A percentile compares a stretch with the other conserved stretches of the same genome.
Conservation (phyloP, 2,329 filamentous ascomycete species). For the Trematosphaeria pertusa region DNA sequence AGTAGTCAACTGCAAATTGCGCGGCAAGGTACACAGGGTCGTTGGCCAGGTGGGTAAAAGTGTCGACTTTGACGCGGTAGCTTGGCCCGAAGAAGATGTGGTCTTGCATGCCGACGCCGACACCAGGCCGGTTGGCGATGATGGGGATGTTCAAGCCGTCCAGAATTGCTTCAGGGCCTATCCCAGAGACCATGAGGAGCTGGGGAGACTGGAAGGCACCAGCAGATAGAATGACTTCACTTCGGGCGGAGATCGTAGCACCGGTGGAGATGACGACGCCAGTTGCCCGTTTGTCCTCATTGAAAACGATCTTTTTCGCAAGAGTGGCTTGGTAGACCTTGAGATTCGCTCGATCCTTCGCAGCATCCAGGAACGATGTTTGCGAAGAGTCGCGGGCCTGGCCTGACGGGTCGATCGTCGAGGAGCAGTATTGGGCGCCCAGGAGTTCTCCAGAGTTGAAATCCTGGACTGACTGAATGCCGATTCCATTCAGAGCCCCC, state of each 20-base stretch:
- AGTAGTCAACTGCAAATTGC: conserved; percentile 17
- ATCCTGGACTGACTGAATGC: conserved; percentile 17
- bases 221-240: conserved; percentile 55
- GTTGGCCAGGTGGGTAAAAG: conserved; percentile 24
- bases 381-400: conserved; percentile 18
- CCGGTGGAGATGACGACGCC: conserved; percentile 24
- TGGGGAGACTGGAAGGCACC: conserved; percentile 54
- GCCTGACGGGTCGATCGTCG: conserved; percentile 32
- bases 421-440: conserved; percentile 22
- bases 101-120: conserved; percentile 36
- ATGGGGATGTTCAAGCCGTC: conserved; percentile 25
- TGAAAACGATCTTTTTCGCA: conserved; percentile 46
- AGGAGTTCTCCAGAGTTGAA: conserved; percentile 27
- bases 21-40: conserved; percentile 21
- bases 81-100: conserved; percentile 28
- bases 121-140: conserved; percentile 27
- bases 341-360: conserved; percentile 8
- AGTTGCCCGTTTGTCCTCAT: conserved; percentile 27
- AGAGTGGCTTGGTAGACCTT: conserved; percentile 41
- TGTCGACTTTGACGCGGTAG: conserved; percentile 27
- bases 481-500: conserved; percentile 19
- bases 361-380: conserved; percentile 12
- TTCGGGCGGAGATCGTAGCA: conserved; percentile 32
- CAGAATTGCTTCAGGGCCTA: conserved; percentile 35
- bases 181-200: conserved; percentile 46